Evolutionary conservation across 2,329 filamentous ascomycete genomes (phyloP), one percentile per base, ranked within the genome.

Genomic region (Aureobasidium pullulans): DNA sequence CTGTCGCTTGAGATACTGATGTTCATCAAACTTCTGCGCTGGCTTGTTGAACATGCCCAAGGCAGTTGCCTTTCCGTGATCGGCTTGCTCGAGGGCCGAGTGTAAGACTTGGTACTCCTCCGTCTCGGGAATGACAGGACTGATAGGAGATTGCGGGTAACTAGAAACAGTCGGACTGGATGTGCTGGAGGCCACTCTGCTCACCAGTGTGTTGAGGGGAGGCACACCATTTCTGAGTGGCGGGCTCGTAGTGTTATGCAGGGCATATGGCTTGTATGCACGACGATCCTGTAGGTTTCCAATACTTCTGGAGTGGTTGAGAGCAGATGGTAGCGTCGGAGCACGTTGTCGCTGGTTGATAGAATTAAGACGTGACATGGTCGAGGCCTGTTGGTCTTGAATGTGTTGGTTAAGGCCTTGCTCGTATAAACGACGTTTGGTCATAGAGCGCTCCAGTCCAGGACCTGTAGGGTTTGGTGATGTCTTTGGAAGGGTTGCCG

Each of bases 1-100:
- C 68, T 96, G 88, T 46, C 90, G 84, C 68, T 95, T 87, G 5
- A 89, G 83, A 67, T 90, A 96, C 67, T 90, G 88, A 19, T 87
- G 84, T 68, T 96, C 92, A 67, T 96, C 90, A 65, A 94, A 96
- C 7, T 85, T 82, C 53, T 87, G 83, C 1, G 77, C 75, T 1
- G 91, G 89, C 68, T 90, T 90, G 64, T 87, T 87, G 71, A 87
- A 87, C 0, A 84, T 76, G 32, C 84, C 84, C 72, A 85, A 77
- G 0, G 89, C 88, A 0, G 90, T 95, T 5, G 89, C 88, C 69
- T 94, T 96, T 54, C 88, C 90, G 48, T 84, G 79, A 65, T 96
- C 92, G 63, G 85, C 85, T 0, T 88, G 86, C 61, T 89, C 84
- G 11, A 94, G 81, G 8, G 86, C 81, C 43, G 79, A 78, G 13